Evolutionary conservation across 139 green algal species (phyloP), one percentile per base, ranked within the genome.

Genomic region (Chlamydomonas urium): DNA sequence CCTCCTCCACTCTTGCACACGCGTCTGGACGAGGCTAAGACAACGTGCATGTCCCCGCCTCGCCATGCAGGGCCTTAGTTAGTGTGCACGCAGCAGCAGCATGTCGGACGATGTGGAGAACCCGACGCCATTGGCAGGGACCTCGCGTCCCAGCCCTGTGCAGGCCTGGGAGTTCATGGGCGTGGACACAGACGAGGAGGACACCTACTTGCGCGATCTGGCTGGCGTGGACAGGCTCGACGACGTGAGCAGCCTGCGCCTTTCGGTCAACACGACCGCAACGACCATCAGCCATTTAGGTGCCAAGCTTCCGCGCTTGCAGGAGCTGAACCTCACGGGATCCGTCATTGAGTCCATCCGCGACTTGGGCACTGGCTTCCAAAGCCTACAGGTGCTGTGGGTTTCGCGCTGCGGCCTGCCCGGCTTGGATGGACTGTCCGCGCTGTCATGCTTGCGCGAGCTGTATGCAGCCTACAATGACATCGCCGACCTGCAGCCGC

Each of bases 401-500:
- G 47, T 81, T 29, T 74, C 70, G 14, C 75, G 82, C 24, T 85
- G 73, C 48, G 56, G 66, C 32, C 72, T 80, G 0, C 38, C 48
- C 6, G 33, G 10, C 2, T 50, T 81, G 31, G 69, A 77, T 4
- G 61, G 79, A 17, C 38, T 84, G 24, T 69, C 65, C 31, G 73
- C 47, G 47, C 31, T 87, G 31, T 68, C 75, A 2, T 14, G 34
- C n/a, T 73, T 87, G 29, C 71, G 73, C 0, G 82, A 87, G 68
- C 79, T 87, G 42, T 87, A 87, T 60, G 78, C 78, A 5, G 48
- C 81, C 2, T 80, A 77, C 61, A 83, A 80, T 38, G 79, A 88
- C 67, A 77, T 85, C 17, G 71, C 72, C 17, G 75, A 85, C 59
- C 50, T 79, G 72, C 65, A 78, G 28, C 66, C 71, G 2, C 8